A percentile compares a stretch with the other conserved stretches of the same genome.
phyloP scores from a whole-genome alignment of 176 grass and related monocot species.

The Carex parvula region DNA sequence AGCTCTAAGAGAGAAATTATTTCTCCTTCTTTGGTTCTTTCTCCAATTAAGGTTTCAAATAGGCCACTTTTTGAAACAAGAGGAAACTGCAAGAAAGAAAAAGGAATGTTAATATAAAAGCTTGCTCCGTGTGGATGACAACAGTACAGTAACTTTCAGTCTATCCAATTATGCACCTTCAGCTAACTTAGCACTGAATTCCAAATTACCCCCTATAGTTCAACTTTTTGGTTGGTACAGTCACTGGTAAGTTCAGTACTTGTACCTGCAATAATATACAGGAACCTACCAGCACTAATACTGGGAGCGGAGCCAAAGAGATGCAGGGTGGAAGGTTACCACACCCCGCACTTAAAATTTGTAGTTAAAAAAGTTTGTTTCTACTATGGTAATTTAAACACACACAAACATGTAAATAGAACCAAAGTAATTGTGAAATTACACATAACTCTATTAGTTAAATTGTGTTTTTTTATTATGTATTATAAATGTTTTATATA shows the following conservation, averaged over 20 bases:
- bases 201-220: not conserved
- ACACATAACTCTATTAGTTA: not conserved
- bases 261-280: not conserved
- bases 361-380: not conserved
- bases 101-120: not conserved
- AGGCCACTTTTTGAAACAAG: conserved; percentile 88
- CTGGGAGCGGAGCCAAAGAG: not conserved
- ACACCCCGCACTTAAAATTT: not conserved
- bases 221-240: not conserved
- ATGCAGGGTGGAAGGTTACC: not conserved
- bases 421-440: not conserved
- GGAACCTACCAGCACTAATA: not conserved
- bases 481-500: not conserved
- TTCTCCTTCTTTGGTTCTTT: conserved; percentile 60
- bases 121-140: not conserved
- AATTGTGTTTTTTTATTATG: not conserved
- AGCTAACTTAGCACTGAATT: not conserved
- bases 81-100: conserved; percentile 59
- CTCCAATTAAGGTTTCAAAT: conserved; percentile 56
- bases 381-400: not conserved
- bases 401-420: not conserved
- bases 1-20: conserved; percentile 42
- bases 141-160: not conserved
- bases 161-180: not conserved
- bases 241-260: not conserved